These are phyloP conservation scores for Suhomyces bokatorum DNA, from an alignment of 1,139 yeast genomes.

Conservation along the genomic window DNA sequence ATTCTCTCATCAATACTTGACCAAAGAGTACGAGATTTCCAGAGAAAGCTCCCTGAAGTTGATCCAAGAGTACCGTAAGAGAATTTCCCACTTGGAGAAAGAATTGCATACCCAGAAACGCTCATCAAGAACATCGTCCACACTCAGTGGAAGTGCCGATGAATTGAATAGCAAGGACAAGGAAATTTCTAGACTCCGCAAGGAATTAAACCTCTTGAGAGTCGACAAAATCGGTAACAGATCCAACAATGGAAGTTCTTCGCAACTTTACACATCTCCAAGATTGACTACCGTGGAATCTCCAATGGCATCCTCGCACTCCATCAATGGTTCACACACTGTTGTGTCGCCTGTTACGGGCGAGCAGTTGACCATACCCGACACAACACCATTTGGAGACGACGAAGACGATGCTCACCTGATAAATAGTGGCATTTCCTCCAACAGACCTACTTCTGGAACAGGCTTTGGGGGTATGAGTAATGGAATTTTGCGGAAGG, in stretches of 20 bases:
- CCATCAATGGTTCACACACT: constrained; percentile 11
- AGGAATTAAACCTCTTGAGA: constrained; percentile 48
- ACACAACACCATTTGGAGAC: constrained; percentile 13
- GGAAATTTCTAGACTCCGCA: constrained; percentile 48
- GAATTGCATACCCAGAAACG: constrained; percentile 21
- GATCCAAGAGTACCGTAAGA: constrained; percentile 51
- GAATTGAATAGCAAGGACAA: constrained; percentile 39
- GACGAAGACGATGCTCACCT: constrained; percentile 21
- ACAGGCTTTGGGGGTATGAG: constrained; percentile 22
- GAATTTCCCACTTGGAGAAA: constrained; percentile 45
- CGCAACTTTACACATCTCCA: constrained; percentile 14
- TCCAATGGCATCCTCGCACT: constrained; percentile 13
- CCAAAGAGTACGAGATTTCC: constrained; percentile 61
- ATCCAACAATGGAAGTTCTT: constrained; percentile 10
- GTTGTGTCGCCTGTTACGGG: constrained; percentile 32
- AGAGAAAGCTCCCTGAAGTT: constrained; percentile 49
- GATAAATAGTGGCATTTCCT: constrained; percentile 14
- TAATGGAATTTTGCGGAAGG: constrained; percentile 59
- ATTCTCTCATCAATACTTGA: constrained; percentile 62
- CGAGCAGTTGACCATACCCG: constrained; percentile 14
- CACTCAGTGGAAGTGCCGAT: constrained; percentile 12
- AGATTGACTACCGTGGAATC: constrained; percentile 12
- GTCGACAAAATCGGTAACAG: constrained; percentile 49
- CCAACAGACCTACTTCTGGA: constrained; percentile 22
- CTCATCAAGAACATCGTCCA: constrained; percentile 1